Conservation (phyloP, 495 filamentous ascomycete species). For the Geopyxis carbonaria region DNA sequence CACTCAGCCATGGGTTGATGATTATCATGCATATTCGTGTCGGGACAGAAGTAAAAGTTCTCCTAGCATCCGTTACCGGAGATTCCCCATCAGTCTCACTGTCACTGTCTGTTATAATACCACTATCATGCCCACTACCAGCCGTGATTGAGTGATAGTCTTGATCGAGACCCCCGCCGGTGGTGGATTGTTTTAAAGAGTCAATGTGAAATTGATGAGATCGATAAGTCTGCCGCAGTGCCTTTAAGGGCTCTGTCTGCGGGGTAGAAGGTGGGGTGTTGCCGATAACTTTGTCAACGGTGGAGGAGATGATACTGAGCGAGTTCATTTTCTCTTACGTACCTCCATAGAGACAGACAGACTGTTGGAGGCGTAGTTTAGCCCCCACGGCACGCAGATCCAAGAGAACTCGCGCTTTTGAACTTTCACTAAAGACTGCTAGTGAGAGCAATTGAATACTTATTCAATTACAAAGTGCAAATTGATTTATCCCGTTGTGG, state of each 20-base stretch:
- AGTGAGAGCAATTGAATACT: too few relatives aligned
- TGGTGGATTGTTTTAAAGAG: background rate
- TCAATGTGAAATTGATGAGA: background rate
- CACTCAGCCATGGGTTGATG: conserved; percentile 16
- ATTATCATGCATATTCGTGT: conserved; percentile 18
- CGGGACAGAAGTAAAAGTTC: conserved; percentile 4
- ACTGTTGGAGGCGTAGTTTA: too few relatives aligned
- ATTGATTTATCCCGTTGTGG: too few relatives aligned
- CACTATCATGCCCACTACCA: too few relatives aligned
- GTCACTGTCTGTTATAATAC: too few relatives aligned
- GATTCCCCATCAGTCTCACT: background rate
- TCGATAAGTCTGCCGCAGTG: conserved; percentile 3
- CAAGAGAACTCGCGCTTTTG: too few relatives aligned
- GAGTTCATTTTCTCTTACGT: conserved; percentile 74
- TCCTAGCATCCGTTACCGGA: background rate
- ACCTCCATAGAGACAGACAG: conserved; percentile 45
- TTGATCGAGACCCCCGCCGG: too few relatives aligned
- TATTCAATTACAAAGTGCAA: too few relatives aligned
- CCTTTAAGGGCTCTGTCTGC: conserved; percentile 13
- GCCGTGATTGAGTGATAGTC: too few relatives aligned
- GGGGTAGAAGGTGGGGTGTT: conserved; percentile 34
- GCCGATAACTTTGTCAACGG: conserved; percentile 46
- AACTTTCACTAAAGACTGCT: too few relatives aligned
- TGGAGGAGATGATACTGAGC: conserved; percentile 79
- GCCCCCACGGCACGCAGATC: too few relatives aligned